These are phyloP conservation scores for Exserohilum rostratum DNA, from an alignment of 2,329 filamentous ascomycete genomes.

Conservation along the genomic window DNA sequence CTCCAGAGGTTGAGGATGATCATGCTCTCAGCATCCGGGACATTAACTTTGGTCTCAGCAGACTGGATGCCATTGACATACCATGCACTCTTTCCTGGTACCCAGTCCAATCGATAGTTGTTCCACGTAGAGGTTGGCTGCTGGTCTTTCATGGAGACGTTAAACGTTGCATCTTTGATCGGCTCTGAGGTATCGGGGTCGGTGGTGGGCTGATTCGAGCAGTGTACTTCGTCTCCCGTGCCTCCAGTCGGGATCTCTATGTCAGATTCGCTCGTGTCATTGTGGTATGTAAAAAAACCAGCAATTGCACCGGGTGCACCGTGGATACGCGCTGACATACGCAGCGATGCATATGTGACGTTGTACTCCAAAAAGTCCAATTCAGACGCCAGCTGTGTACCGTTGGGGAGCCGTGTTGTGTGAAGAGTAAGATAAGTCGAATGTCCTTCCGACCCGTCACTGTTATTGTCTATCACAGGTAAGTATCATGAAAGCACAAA, in stretches of 20 bases:
- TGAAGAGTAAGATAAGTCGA: constrained; percentile 10
- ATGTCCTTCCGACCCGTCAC: neutral
- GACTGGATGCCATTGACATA: constrained; percentile 15
- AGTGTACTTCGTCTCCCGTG: constrained; percentile 3
- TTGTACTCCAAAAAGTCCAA: constrained; percentile 17
- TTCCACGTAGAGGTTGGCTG: constrained; percentile 13
- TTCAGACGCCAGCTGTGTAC: constrained; percentile 11
- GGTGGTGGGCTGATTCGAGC: constrained; percentile 17
- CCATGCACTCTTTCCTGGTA: constrained; percentile 11
- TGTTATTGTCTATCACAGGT: neutral
- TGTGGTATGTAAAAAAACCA: constrained; percentile 19
- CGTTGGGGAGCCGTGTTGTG: constrained; percentile 6
- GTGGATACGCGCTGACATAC: constrained; percentile 14
- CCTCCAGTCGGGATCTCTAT: constrained; percentile 18
- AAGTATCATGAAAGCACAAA: neutral
- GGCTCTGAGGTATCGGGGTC: constrained; percentile 8
- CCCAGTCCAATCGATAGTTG: constrained; percentile 18
- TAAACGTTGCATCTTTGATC: constrained; percentile 17
- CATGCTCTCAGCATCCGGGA: constrained; percentile 11
- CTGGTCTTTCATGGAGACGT: constrained; percentile 3
- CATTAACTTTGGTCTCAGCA: constrained; percentile 8
- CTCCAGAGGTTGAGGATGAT: constrained; percentile 21
- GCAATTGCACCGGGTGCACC: constrained; percentile 17
- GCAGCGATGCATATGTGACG: constrained; percentile 16
- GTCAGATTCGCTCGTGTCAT: constrained; percentile 18